These are phyloP conservation scores for Aspergillus versicolor DNA, from an alignment of 2,329 filamentous ascomycete genomes.

Conservation along the genomic window DNA sequence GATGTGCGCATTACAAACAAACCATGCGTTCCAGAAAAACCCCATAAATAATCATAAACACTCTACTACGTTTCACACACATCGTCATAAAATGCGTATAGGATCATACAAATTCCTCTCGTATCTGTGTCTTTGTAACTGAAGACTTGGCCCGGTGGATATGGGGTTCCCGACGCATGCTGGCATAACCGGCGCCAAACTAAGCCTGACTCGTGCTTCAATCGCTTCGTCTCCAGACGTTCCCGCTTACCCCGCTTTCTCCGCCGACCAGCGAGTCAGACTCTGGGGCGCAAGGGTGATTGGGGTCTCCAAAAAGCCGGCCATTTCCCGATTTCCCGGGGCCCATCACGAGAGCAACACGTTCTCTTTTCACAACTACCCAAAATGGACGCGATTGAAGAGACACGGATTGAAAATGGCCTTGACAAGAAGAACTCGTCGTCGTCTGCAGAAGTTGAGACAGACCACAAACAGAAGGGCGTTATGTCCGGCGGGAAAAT, in stretches of 20 bases:
- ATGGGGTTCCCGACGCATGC: no score
- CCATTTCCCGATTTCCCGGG: background rate
- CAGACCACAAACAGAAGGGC: background rate
- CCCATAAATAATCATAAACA: background rate
- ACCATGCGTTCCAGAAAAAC: background rate
- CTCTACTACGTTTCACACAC: background rate
- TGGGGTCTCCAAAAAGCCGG: background rate
- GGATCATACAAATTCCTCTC: background rate
- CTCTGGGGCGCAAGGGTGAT: background rate
- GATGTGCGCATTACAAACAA: background rate
- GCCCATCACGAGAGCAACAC: background rate
- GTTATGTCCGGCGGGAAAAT: background rate
- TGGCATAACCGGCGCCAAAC: no score
- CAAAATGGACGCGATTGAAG: background rate
- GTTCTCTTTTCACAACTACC: background rate
- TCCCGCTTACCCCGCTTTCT: background rate
- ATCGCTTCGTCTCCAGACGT: background rate
- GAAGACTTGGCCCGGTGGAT: background rate
- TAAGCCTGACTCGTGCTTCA: background rate
- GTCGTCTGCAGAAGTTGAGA: background rate
- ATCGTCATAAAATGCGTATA: background rate
- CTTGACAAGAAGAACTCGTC: no score
- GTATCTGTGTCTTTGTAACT: background rate
- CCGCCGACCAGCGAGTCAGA: background rate
- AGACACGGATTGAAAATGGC: no score